phyloP scores from a whole-genome alignment of 768 basidiomycete genomes.

The Lactifluus hygrophoroides region DNA sequence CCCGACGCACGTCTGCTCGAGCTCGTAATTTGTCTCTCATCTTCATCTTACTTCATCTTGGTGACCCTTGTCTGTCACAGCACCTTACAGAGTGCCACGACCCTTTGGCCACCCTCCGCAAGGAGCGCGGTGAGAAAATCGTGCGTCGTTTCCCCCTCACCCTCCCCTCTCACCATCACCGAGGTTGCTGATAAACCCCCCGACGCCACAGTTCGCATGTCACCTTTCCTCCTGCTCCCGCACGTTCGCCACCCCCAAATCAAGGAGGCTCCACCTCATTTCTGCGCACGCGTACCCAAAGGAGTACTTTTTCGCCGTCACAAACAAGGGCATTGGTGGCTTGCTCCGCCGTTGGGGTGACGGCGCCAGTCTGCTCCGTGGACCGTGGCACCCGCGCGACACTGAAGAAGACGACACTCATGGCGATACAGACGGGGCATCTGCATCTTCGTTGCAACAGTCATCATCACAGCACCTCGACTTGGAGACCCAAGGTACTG shows the following conservation, averaged over 20 bases:
- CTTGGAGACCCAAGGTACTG: conserved; percentile 24
- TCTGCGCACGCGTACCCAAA: conserved; percentile 77
- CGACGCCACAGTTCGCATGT: conserved; percentile 61
- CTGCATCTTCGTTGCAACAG: conserved; percentile 47
- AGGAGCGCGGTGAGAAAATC: conserved; percentile 79
- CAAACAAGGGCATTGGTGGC: conserved; percentile 83
- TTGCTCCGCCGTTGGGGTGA: conserved; percentile 75
- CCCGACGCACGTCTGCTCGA: conserved; percentile 73
- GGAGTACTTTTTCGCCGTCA: conserved; percentile 86
- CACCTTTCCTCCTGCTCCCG: conserved; percentile 53
- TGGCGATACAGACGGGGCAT: background rate
- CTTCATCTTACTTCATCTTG: background rate
- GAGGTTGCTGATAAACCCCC: background rate
- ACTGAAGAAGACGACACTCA: conserved; percentile 19
- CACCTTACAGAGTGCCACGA: conserved; percentile 87
- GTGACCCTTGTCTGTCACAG: conserved; percentile 28
- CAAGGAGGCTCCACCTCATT: conserved; percentile 74
- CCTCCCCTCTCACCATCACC: background rate
- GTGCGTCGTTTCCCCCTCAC: conserved; percentile 35
- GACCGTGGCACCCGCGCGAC: conserved; percentile 54
- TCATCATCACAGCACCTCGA: conserved; percentile 36
- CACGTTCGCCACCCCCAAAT: conserved; percentile 62
- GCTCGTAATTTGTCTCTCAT: conserved; percentile 44
- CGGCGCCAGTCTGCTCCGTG: conserved; percentile 70
- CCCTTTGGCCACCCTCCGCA: conserved; percentile 66